Conservation (phyloP, 345 rosid genomes). For the Bruguiera parviflora region DNA sequence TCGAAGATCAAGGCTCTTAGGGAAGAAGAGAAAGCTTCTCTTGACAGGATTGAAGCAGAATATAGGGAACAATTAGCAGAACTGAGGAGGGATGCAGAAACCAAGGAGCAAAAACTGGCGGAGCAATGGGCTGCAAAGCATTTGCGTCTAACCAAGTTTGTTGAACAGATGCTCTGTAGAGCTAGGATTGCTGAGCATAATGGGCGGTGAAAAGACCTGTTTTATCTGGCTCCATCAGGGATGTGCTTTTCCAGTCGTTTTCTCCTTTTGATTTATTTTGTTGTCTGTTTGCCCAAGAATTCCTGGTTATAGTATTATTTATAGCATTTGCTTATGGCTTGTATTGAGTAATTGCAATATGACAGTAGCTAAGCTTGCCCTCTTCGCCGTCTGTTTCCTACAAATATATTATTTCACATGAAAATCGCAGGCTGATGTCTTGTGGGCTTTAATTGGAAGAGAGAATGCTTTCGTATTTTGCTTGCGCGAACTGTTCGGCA, state of each 20-base stretch:
- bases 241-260: not conserved
- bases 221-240: not conserved
- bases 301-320: constrained; percentile 18
- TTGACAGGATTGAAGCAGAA: constrained; percentile 80
- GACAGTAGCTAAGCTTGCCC: not conserved
- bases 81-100: constrained; percentile 73
- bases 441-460: no score
- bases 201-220: constrained; percentile 30
- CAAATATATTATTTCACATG: not conserved
- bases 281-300: constrained; percentile 14
- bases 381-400: constrained; percentile 5
- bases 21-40: constrained; percentile 68
- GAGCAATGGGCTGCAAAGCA: constrained; percentile 88
- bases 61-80: constrained; percentile 67
- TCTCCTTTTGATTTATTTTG: not conserved
- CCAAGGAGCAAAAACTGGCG: constrained; percentile 81
- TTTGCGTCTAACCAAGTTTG: constrained; percentile 62
- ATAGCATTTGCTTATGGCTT: not conserved
- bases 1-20: constrained; percentile 70
- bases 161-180: constrained; percentile 78
- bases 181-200: constrained; percentile 42
- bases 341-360: not conserved
- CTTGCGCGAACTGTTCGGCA: no score
- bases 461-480: no score
- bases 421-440: no score